Evolutionary conservation across 805 yeast species (phyloP).

Genomic region (Ogataea pini): DNA sequence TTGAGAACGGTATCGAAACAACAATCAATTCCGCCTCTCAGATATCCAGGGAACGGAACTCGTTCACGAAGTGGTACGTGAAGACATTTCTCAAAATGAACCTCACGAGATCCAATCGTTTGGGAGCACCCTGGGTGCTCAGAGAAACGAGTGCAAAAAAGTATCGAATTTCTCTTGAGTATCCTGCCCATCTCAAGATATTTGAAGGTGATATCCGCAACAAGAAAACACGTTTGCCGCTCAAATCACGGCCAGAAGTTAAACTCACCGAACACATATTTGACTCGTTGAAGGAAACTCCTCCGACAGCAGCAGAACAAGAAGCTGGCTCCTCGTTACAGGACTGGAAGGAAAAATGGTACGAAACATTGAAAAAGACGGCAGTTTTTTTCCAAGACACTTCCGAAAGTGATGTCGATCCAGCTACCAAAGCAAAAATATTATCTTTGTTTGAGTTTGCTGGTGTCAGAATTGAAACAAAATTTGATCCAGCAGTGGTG

Average conservation of each 20-base stretch:
- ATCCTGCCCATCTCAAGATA: slow-evolving; percentile 54
- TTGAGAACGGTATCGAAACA: slow-evolving; percentile 52
- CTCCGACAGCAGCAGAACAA: slow-evolving; percentile 36
- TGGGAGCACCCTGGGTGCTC: slow-evolving; percentile 97
- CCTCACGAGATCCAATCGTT: slow-evolving; percentile 72
- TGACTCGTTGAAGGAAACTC: slow-evolving; percentile 38
- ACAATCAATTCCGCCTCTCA: slow-evolving; percentile 68
- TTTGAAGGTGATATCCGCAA: slow-evolving; percentile 17
- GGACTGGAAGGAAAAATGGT: slow-evolving; percentile 56
- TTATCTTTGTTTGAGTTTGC: slow-evolving; percentile 45
- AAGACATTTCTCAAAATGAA: slow-evolving; percentile 85
- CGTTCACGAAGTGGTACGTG: slow-evolving; percentile 86
- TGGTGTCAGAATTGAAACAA: slow-evolving; percentile 47
- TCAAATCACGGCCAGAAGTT: slow-evolving; percentile 7
- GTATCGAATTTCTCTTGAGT: slow-evolving; percentile 63
- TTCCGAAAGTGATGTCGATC: slow-evolving; percentile 38
- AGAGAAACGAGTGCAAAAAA: slow-evolving; percentile 70
- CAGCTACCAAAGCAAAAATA: slow-evolving; percentile 42
- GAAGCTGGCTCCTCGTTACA: slow-evolving; percentile 45
- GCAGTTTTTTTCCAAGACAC: slow-evolving; percentile 50
- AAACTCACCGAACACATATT: slow-evolving; percentile 27
- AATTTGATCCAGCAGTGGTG: slow-evolving; percentile 43
- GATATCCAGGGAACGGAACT: slow-evolving; percentile 77
- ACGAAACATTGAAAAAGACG: slow-evolving; percentile 46
- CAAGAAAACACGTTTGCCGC: slow-evolving; percentile 6